A percentile compares a stretch with the other conserved stretches of the same genome.
These are phyloP conservation scores for Globisporangium heterothallicum DNA, from an alignment of 352 stramenopile genomes.

Conservation along the genomic window DNA sequence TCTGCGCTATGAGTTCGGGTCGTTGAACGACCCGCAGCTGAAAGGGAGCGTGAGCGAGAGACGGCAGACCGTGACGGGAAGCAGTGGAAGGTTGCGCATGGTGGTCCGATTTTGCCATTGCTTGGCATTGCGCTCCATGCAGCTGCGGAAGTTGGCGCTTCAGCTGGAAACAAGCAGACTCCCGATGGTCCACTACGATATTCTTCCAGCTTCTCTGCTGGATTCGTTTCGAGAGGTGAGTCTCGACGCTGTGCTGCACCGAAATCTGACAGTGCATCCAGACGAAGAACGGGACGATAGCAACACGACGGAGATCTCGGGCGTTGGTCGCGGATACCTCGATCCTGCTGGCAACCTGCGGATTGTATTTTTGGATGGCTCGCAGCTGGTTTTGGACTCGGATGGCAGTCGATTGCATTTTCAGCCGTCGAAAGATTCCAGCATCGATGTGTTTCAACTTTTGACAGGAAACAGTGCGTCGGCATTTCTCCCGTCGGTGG, in stretches of 20 bases:
- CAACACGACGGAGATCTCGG: conserved; percentile 24
- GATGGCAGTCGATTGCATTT: conserved; percentile 43
- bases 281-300: background rate
- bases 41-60: background rate
- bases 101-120: conserved; percentile 50
- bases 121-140: conserved; percentile 39
- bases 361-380: conserved; percentile 42
- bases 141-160: conserved; percentile 43
- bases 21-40: background rate
- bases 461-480: conserved; percentile 26
- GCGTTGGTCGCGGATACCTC: conserved; percentile 39
- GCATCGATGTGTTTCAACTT: conserved; percentile 35
- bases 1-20: conserved; percentile 20
- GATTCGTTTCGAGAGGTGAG: conserved; percentile 23
- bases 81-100: conserved; percentile 13
- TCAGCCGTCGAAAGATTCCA: conserved; percentile 8
- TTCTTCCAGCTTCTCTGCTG: conserved; percentile 35
- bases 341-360: conserved; percentile 28
- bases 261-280: conserved; percentile 6
- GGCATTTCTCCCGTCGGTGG: conserved; percentile 29
- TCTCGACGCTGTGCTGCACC: conserved; percentile 10
- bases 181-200: conserved; percentile 52
- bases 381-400: conserved; percentile 33
- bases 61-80: background rate
- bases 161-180: conserved; percentile 25